These are phyloP conservation scores for Euphorbia lathyris DNA, from an alignment of 345 rosid genomes.

Conservation along the genomic window DNA sequence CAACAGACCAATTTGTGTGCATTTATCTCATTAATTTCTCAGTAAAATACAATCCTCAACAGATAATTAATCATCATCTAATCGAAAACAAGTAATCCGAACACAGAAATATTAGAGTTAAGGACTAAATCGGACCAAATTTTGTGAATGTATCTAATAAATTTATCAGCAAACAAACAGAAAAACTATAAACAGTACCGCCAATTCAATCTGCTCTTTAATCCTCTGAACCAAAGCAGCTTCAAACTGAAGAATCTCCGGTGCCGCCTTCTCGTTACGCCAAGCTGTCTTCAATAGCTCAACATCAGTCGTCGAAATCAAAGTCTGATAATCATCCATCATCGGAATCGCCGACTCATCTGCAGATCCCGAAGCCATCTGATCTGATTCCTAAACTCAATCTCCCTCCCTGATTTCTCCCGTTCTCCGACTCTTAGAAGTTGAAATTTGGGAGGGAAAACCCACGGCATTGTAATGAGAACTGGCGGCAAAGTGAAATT, in stretches of 20 bases:
- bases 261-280: constrained; percentile 96
- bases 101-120: background rate
- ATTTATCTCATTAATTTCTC: too few species aligned
- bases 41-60: background rate
- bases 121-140: background rate
- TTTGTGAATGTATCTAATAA: background rate
- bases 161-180: background rate
- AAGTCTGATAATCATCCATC: constrained; percentile 51
- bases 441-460: constrained; percentile 14
- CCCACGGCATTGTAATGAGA: background rate
- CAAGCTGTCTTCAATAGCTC: constrained; percentile 66
- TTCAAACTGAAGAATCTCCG: constrained; percentile 71
- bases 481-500: constrained; percentile 11
- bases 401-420: background rate
- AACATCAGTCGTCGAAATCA: constrained; percentile 61
- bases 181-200: constrained; percentile 29
- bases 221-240: constrained; percentile 50
- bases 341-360: constrained; percentile 10
- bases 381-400: constrained; percentile 1
- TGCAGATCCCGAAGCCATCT: constrained; percentile 30
- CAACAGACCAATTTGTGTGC: too few species aligned
- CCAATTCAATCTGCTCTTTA: constrained; percentile 54
- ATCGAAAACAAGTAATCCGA: background rate
- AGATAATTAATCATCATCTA: background rate
- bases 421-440: background rate